Base-by-base conservation (phyloP, 176 grass and related monocot species). In the Luzula sylvatica region DNA sequence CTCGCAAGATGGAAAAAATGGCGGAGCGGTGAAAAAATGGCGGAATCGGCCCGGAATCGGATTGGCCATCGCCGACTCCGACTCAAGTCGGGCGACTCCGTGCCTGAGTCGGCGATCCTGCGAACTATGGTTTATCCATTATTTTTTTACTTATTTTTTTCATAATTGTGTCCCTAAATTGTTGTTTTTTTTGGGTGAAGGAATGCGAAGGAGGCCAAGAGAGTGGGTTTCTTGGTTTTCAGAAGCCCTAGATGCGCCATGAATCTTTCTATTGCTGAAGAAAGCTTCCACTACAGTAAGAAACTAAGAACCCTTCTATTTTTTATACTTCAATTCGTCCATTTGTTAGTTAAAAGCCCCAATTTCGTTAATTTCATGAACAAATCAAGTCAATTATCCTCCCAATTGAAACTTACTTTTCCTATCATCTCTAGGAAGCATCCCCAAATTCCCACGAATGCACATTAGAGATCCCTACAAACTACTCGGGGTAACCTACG, bases 381-480 rank as follows among this genome's bases (percentile, higher is more conserved):
- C 9, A 35, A 35, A 35, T 35, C 7, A 35, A 35, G 7, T 9
- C 42, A 26, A 9, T 11, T 5, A 19, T 38, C 9, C 7, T 23
- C 15, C 25, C n/a, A 29, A 41, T 12, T 18, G 24, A 17, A 38
- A 53, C 23, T 52, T 0, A 42, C 20, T 54, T 55, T 42, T 26
- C 23, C 18, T 42, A 26, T 43, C 42, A 41, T 32, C 20, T 30
- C 13, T 73, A 99, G 93, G 74, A 42, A 78, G 78, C 56, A 35
- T 80, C 52, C 56, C 78, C 8, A 77, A 80, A 47, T 87, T 98
- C 56, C 78, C 81, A 56, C 80, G 93, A 46, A 74, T 73, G 65
- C 63, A 52, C 40, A 41, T 87, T 5, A 45, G 82, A 46, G 82
- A 92, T 68, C 86, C 86, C 47, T 35, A 98, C 62, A 80, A 83